Conservation (phyloP, 164 flowering plant species). For the Umbellularia californica region DNA sequence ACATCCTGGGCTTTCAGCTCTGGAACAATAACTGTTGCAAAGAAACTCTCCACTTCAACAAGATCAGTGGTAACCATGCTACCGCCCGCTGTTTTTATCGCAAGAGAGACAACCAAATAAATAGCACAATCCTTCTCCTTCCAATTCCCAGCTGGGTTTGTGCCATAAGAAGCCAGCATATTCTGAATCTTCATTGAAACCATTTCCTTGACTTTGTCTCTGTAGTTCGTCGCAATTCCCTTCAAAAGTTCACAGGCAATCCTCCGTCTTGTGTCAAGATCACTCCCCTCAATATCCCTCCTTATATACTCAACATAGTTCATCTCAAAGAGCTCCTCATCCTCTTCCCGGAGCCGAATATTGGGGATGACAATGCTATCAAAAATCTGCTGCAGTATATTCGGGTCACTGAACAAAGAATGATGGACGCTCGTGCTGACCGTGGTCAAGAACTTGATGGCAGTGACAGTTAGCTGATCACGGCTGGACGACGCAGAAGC, state of each 20-base stretch:
- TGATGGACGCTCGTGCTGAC: conserved; percentile 84
- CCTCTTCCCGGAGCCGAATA: conserved; percentile 82
- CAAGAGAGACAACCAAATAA: conserved; percentile 82
- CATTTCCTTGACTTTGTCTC: conserved; percentile 50
- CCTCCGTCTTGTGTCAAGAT: conserved; percentile 89
- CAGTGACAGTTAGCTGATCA: conserved; percentile 66
- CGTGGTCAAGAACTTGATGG: conserved; percentile 78
- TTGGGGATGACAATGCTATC: conserved; percentile 85
- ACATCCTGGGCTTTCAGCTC: conserved; percentile 74
- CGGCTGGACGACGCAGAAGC: conserved; percentile 53
- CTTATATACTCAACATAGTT: conserved; percentile 84
- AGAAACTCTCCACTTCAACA: conserved; percentile 72
- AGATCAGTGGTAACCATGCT: conserved; percentile 66
- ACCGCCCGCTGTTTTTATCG: conserved; percentile 67
- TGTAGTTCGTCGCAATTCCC: conserved; percentile 77
- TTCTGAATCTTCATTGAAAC: conserved; percentile 60
- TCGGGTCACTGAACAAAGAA: conserved; percentile 51
- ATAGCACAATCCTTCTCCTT: conserved; percentile 97
- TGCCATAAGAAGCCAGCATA: conserved; percentile 47
- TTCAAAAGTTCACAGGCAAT: conserved; percentile 92
- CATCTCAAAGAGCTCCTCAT: conserved; percentile 91
- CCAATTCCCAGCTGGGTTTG: conserved; percentile 76
- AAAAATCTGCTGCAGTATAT: conserved; percentile 58
- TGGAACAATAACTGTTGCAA: conserved; percentile 61
- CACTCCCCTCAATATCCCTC: conserved; percentile 96